These are phyloP conservation scores for Colletotrichum sp. DNA, from an alignment of 2,329 filamentous ascomycete genomes.

Conservation along the genomic window DNA sequence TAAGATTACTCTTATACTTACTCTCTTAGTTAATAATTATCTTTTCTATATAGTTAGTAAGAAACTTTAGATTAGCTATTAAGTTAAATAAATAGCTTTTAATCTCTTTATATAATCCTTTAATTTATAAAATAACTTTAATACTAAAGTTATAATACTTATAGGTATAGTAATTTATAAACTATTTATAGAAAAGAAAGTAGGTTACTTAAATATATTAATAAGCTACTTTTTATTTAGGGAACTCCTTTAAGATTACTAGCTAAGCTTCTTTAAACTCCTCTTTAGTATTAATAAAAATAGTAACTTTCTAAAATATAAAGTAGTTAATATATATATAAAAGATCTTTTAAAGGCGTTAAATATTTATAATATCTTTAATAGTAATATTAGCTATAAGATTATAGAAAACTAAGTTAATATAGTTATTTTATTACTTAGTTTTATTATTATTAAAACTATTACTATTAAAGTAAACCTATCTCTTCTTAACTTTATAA, in stretches of 20 bases:
- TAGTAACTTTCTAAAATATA: not conserved
- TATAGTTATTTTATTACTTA: too few species aligned
- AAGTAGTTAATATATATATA: not conserved
- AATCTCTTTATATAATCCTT: not conserved
- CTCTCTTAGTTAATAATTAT: not conserved
- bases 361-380: too few species aligned
- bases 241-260: not conserved
- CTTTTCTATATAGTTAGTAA: not conserved
- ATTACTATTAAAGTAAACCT: too few species aligned
- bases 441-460: too few species aligned
- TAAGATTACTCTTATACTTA: not conserved
- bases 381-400: too few species aligned
- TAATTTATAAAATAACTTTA: not conserved
- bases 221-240: not conserved
- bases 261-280: not conserved
- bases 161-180: not conserved
- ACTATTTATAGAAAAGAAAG: not conserved
- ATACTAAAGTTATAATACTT: not conserved
- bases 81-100: not conserved
- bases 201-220: not conserved
- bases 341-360: too few species aligned
- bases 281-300: not conserved
- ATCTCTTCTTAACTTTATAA: too few species aligned
- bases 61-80: not conserved
- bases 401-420: too few species aligned